phyloP scores from a whole-genome alignment of 768 basidiomycete genomes.

The Naematelia encephala region DNA sequence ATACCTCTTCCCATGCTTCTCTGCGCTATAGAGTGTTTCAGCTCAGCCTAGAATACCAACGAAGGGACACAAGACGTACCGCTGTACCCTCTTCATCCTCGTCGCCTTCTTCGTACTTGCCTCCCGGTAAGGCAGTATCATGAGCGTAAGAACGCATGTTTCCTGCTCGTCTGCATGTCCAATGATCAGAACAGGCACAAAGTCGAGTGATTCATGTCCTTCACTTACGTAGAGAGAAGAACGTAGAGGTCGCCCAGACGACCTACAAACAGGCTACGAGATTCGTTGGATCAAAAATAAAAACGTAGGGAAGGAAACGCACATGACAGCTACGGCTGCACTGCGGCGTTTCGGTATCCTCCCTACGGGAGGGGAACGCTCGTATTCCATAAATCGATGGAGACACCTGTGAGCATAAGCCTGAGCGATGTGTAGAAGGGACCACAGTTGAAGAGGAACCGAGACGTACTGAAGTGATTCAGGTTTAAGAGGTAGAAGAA shows the following conservation, averaged over 20 bases:
- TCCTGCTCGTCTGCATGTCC: conserved; percentile 62
- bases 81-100: conserved; percentile 72
- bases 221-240: conserved; percentile 55
- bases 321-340: conserved; percentile 26
- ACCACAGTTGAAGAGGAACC: neutral
- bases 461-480: conserved; percentile 36
- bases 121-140: conserved; percentile 84
- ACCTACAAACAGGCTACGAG: conserved; percentile 65
- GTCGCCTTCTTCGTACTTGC: conserved; percentile 71
- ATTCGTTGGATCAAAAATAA: neutral
- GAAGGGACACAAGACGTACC: conserved; percentile 57
- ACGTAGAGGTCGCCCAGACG: conserved; percentile 80
- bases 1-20: conserved; percentile 86
- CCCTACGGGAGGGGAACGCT: neutral
- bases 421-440: neutral
- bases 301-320: neutral
- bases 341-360: conserved; percentile 16
- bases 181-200: neutral
- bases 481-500: conserved; percentile 35
- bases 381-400: conserved; percentile 17
- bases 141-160: conserved; percentile 74
- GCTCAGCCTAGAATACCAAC: neutral
- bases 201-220: neutral
- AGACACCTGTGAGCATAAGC: conserved; percentile 18
- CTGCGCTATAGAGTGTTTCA: conserved; percentile 62